Evolutionary conservation across 768 basidiomycete species (phyloP), one percentile per base, ranked within the genome.

Genomic region (Candolleomyces efflorescens): DNA sequence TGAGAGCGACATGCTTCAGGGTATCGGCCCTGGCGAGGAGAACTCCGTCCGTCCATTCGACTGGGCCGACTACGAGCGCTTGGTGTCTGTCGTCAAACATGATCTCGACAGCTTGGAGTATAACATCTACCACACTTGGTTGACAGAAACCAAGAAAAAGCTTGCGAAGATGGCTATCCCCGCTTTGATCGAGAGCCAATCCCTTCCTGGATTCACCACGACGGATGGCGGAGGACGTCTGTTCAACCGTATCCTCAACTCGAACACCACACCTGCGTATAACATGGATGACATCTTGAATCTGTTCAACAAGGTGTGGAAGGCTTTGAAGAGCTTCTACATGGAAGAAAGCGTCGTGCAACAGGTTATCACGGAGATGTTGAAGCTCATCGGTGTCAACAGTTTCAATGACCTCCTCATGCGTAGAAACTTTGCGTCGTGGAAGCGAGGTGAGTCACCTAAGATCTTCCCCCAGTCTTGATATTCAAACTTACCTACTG

Each of bases 91-190:
- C 61, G 97, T 98, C 71, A 98, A 97, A 71, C 96, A 98, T 68
- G 97, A 99, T 70, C 85, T 99, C 44, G 97, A 98, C 73, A 94
- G 91, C 60, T 78, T 99, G 67, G 96, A 99, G 75, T 98, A 98
- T 79, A 99, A 99, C 79, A 96, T 99, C 72, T 98, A 98, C 72
- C 96, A 98, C 71, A 98, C 96, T 0, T 98, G 94, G 92, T 98
- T 99, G 94, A 76, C 90, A 56, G 97, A 98, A 76, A 91, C 94
- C 39, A 99, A 98, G 85, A 95, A 94, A 76, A 89, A 87, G 57
- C 78, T 99, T 41, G 81, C 85, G 47, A 98, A 98, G 79, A 98
- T 98, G 94, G 91, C 98, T 45, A 94, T 99, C 58, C 97, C 97
- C n/a, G 97, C 97, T 3, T 74, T 98, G 60, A 94, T 98, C 64